Evolutionary conservation across 345 rosid species (phyloP), one percentile per base, ranked within the genome.

Genomic region (Dipteronia sinensis): DNA sequence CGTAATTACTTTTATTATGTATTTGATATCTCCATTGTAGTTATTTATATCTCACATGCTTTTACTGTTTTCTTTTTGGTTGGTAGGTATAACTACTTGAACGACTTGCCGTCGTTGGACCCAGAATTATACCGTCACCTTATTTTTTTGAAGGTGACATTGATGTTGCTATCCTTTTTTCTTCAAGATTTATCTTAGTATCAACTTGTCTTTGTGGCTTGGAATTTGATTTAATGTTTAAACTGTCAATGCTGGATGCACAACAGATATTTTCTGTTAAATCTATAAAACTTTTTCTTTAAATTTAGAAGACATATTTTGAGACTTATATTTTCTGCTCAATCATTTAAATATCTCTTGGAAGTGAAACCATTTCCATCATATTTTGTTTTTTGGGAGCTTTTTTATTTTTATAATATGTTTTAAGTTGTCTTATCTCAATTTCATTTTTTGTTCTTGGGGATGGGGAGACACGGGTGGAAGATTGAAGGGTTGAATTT

Each of bases 61-160:
- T 59, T 22, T 59, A 19, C 1, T 10, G 11, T 44, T 71, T 23
- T 78, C 71, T 69, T 38, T 66, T 70, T 76, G 38, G 59, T 82
- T 82, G 72, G 34, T 81, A 96, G 99, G 95, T 88, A 82, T 85
- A 96, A 96, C 83, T 96, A 90, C 80, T 86, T 96, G 80, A 93
- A 96, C 83, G 98, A 96, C 87, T 87, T 96, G 90, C 99, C 99
- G 67, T 93, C 99, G 3, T 81, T 95, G 84, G 99, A 95, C 82
- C 97, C 98, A 40, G 99, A 95, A 82, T 82, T 95, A 79, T 95
- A 94, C 85, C 95, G 95, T 73, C 99, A 96, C 85, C 98, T 96
- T 74, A 96, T 94, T 75, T 96, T 94, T 84, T 87, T 96, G 70
- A 96, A 96, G 97, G 99, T 96, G 65, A n/a, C n/a, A n/a, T n/a